These are phyloP conservation scores for Agaricus sinodeliciosus DNA, from an alignment of 768 basidiomycete genomes.

Conservation along the genomic window DNA sequence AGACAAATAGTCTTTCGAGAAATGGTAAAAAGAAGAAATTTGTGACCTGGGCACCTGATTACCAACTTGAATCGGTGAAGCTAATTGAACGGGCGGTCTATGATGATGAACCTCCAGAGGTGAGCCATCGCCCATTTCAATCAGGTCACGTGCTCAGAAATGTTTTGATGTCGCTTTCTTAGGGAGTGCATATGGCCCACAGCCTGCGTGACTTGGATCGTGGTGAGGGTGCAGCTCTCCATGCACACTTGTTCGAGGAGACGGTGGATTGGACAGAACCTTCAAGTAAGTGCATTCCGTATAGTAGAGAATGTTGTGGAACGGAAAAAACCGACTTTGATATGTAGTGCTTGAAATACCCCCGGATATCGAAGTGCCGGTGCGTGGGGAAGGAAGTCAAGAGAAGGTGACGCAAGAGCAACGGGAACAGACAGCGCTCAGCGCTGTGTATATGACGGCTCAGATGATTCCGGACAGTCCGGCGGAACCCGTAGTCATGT, in stretches of 20 bases:
- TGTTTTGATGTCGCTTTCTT: slow-evolving; percentile 28
- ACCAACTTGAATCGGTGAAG: slow-evolving; percentile 66
- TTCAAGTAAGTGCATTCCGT: slow-evolving; percentile 49
- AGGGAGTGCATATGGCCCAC: slow-evolving; percentile 69
- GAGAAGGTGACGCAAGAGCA: slow-evolving; percentile 70
- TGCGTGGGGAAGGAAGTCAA: slow-evolving; percentile 60
- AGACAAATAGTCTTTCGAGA: slow-evolving; percentile 25
- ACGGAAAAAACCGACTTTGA: slow-evolving; percentile 14
- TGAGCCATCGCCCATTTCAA: slow-evolving; percentile 46
- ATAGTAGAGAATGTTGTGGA: slow-evolving; percentile 2
- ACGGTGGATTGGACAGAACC: slow-evolving; percentile 84
- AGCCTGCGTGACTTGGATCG: slow-evolving; percentile 82
- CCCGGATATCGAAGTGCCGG: slow-evolving; percentile 41
- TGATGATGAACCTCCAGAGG: slow-evolving; percentile 84
- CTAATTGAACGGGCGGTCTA: slow-evolving; percentile 83
- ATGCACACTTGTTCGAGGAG: slow-evolving; percentile 81
- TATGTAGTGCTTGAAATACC: slow-evolving; percentile 58
- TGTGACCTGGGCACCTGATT: slow-evolving; percentile 75
- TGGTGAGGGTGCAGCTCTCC: slow-evolving; percentile 80
- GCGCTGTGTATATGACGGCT: slow-evolving; percentile 64
- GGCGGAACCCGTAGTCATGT: slow-evolving; percentile 53
- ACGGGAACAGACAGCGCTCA: slow-evolving; percentile 71
- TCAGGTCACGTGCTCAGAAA: slow-evolving; percentile 22
- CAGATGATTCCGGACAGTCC: slow-evolving; percentile 76
- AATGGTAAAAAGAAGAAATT: slow-evolving; percentile 65